Evolutionary conservation across 2,329 filamentous ascomycete species (phyloP).

Genomic region (Phyllosticta paracitricarpa): DNA sequence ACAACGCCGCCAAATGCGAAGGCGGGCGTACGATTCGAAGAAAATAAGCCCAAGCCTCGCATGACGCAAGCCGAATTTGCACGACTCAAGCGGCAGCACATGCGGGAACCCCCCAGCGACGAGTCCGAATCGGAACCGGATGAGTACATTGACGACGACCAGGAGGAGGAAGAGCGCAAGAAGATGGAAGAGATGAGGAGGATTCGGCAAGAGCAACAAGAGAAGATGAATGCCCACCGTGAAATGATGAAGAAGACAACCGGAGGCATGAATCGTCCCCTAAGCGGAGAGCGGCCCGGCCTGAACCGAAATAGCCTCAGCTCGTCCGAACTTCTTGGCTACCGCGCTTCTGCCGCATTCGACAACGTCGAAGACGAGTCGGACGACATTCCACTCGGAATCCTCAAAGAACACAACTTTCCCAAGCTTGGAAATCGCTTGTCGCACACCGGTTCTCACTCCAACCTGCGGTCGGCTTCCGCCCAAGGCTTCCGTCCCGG

Average conservation of each 20-base stretch:
- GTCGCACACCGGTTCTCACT: slow-evolving; percentile 2
- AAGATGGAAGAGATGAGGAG: slow-evolving; percentile 9
- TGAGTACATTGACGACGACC: slow-evolving; percentile 9
- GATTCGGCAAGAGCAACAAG: slow-evolving; percentile 6
- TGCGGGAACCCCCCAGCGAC: slow-evolving; percentile 1
- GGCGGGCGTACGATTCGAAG: slow-evolving; percentile 3
- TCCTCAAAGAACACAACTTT: slow-evolving; percentile 28
- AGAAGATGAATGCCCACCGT: slow-evolving; percentile 7
- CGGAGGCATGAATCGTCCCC: slow-evolving; percentile 7
- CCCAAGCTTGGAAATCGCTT: slow-evolving; percentile 14
- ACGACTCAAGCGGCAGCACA: slow-evolving; percentile 3
- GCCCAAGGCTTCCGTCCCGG: slow-evolving; percentile 4
- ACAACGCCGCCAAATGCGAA: background rate
- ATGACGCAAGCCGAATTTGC: slow-evolving; percentile 10
- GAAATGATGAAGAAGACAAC: slow-evolving; percentile 9
- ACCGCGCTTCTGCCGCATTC: background rate
- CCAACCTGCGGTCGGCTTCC: slow-evolving; percentile 6
- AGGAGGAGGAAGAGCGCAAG: slow-evolving; percentile 10
- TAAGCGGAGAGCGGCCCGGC: slow-evolving; percentile 3
- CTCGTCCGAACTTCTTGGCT: slow-evolving; percentile 3
- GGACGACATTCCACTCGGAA: slow-evolving; percentile 29
- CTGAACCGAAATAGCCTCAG: slow-evolving; percentile 3
- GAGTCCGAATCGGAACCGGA: slow-evolving; percentile 4
- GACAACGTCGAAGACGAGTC: slow-evolving; percentile 5
- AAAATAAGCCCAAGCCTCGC: slow-evolving; percentile 2